Evolutionary conservation across 148 eudicot genomes (phyloP).

Genomic region (Persicaria maculosa): DNA sequence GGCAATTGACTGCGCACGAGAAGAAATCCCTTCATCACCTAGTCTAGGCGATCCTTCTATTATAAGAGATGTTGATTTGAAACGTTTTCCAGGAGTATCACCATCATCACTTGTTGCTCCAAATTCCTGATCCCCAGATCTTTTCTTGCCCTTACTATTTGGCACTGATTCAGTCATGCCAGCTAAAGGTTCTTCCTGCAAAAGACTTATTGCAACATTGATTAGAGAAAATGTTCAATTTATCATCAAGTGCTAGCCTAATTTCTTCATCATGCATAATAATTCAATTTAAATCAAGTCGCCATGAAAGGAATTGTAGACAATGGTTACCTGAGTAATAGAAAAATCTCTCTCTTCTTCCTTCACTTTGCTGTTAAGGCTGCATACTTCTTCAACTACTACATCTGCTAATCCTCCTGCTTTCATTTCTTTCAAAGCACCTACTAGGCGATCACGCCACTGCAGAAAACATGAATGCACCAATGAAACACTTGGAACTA

Average conservation of each 20-base stretch:
- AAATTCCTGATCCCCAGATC: constrained; percentile 42
- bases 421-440: constrained; percentile 67
- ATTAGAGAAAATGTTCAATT: not conserved
- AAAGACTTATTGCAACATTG: constrained; percentile 15
- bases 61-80: constrained; percentile 32
- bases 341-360: constrained; percentile 29
- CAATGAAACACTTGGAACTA: not conserved
- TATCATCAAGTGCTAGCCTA: not conserved
- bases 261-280: not conserved
- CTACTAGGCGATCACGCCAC: constrained; percentile 91
- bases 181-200: constrained; percentile 52
- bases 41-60: constrained; percentile 33
- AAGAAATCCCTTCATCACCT: constrained; percentile 24
- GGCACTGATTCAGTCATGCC: constrained; percentile 25
- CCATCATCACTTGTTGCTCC: constrained; percentile 43
- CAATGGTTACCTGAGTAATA: constrained; percentile 31
- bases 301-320: not conserved
- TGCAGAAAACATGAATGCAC: constrained; percentile 23
- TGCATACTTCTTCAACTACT: constrained; percentile 29
- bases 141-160: constrained; percentile 46
- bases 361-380: constrained; percentile 39
- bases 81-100: constrained; percentile 67
- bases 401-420: constrained; percentile 50
- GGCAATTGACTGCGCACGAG: constrained; percentile 26
- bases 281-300: not conserved